Conservation (phyloP, 176 grass and related monocot genomes). For the Oryza nivara region DNA sequence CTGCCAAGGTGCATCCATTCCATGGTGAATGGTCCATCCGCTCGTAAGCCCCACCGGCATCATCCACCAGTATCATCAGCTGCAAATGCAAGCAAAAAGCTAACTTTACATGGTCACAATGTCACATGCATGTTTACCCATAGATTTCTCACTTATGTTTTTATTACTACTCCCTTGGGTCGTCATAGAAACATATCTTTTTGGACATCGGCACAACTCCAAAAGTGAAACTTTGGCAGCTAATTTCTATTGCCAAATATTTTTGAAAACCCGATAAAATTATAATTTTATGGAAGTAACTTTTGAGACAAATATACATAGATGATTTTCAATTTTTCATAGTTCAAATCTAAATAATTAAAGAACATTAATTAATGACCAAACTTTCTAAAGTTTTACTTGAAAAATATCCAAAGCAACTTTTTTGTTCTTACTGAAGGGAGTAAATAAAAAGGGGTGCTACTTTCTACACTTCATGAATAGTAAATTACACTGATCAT, state of each 20-base stretch:
- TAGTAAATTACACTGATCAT: not conserved
- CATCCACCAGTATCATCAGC: constrained; percentile 95
- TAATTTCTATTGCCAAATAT: too few species aligned
- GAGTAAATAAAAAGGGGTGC: not conserved
- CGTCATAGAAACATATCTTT: too few species aligned
- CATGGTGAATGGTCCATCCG: constrained; percentile 80
- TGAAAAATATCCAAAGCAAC: not conserved
- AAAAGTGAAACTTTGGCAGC: too few species aligned
- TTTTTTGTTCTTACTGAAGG: not conserved
- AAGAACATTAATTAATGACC: not conserved
- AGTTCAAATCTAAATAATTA: not conserved
- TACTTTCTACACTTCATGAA: not conserved
- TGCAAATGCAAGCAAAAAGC: too few species aligned
- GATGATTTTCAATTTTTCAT: not conserved
- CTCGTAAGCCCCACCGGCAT: constrained; percentile 71
- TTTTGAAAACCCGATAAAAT: too few species aligned
- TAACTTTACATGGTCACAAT: too few species aligned
- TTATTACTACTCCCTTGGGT: not conserved
- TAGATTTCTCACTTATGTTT: too few species aligned
- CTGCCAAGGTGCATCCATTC: constrained; percentile 88
- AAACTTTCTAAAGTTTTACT: not conserved
- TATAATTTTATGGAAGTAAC: not conserved
- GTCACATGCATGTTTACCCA: too few species aligned
- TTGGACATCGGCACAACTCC: too few species aligned
- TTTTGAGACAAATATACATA: not conserved